These are phyloP conservation scores for Strobilomyces dryophilus DNA, from an alignment of 768 basidiomycete genomes.

Conservation along the genomic window DNA sequence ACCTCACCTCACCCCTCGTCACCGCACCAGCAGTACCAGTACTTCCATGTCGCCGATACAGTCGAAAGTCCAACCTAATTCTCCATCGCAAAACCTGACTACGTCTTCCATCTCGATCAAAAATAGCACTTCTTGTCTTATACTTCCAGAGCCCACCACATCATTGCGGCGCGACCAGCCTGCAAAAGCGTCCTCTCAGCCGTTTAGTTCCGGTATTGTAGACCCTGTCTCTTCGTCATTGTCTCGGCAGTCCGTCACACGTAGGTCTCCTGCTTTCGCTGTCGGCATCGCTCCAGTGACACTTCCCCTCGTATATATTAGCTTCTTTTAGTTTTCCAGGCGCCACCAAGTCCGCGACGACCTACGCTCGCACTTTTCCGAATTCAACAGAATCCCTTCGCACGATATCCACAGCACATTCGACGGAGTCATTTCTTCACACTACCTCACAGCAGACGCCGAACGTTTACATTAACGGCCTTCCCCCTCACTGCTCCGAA, in stretches of 20 bases:
- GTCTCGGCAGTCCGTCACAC: conserved; percentile 21
- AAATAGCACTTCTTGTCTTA: conserved; percentile 21
- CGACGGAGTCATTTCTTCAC: conserved; percentile 10
- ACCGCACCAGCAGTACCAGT: conserved; percentile 8
- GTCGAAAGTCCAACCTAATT: conserved; percentile 19
- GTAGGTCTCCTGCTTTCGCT: conserved; percentile 11
- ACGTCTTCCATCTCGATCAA: conserved; percentile 10
- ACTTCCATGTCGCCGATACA: conserved; percentile 18
- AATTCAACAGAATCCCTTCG: conserved; percentile 12
- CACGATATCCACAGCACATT: conserved; percentile 11
- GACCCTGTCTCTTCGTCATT: conserved; percentile 2
- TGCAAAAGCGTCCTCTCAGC: conserved; percentile 9
- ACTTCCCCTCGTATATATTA: neutral
- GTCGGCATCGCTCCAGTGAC: conserved; percentile 1
- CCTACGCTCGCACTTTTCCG: conserved; percentile 8
- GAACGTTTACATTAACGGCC: conserved; percentile 86
- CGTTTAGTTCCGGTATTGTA: conserved; percentile 13
- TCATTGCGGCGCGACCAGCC: conserved; percentile 5
- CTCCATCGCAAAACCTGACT: conserved; percentile 10
- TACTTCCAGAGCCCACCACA: conserved; percentile 8
- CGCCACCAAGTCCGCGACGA: conserved; percentile 9
- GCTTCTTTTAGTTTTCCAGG: conserved; percentile 26
- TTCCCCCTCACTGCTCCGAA: conserved; percentile 79
- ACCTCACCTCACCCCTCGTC: conserved; percentile 6
- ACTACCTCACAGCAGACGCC: conserved; percentile 41